Percentiles rank a stretch among this genome's conserved stretches.
These are phyloP conservation scores for Exserohilum turcica DNA, from an alignment of 2,329 filamentous ascomycete species.

Conservation along the genomic window DNA sequence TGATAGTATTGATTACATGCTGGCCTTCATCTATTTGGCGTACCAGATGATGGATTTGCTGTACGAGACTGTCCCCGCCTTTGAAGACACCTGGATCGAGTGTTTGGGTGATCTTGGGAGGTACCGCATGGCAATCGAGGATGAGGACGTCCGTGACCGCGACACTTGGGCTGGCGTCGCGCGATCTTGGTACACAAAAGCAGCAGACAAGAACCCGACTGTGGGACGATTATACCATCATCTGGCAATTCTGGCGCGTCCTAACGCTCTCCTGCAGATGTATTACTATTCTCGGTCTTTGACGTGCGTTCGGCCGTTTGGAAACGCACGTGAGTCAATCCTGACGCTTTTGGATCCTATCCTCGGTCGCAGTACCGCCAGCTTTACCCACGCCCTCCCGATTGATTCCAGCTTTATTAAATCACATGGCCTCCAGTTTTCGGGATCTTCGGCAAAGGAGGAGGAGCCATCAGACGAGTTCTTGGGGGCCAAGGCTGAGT, in stretches of 20 bases:
- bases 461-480: slow-evolving; percentile 50
- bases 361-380: slow-evolving; percentile 43
- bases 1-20: slow-evolving; percentile 81
- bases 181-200: slow-evolving; percentile 78
- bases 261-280: slow-evolving; percentile 71
- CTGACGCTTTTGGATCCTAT: slow-evolving; percentile 67
- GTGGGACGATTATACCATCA: slow-evolving; percentile 87
- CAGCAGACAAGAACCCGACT: slow-evolving; percentile 74
- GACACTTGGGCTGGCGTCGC: slow-evolving; percentile 84
- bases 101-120: slow-evolving; percentile 85
- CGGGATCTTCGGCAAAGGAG: slow-evolving; percentile 47
- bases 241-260: slow-evolving; percentile 76
- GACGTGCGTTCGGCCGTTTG: slow-evolving; percentile 70
- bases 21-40: slow-evolving; percentile 84
- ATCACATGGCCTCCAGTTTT: slow-evolving; percentile 68
- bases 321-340: slow-evolving; percentile 70
- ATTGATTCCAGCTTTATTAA: slow-evolving; percentile 68
- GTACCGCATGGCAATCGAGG: slow-evolving; percentile 91
- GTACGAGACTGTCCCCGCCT: slow-evolving; percentile 81
- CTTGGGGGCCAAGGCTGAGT: slow-evolving; percentile 53
- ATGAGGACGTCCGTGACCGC: slow-evolving; percentile 73
- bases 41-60: slow-evolving; percentile 90
- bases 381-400: slow-evolving; percentile 44
- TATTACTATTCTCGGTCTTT: slow-evolving; percentile 75
- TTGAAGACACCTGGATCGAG: slow-evolving; percentile 91